A percentile compares a stretch with the other conserved stretches of the same genome.
Conservation (phyloP, 371 early-diverging fungal genomes). For the Lichtheimia ramosa region DNA sequence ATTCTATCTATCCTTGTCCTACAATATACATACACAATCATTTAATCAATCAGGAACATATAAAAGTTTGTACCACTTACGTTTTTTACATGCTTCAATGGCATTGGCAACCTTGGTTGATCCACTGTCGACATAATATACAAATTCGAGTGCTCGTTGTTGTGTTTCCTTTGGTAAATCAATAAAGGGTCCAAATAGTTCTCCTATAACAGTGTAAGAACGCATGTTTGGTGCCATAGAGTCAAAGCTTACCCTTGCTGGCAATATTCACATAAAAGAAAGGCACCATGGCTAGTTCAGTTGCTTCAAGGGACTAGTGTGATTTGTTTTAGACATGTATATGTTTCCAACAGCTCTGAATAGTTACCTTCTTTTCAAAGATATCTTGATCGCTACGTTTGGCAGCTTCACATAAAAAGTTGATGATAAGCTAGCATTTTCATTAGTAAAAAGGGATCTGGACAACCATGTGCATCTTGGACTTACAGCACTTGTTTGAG, state of each 20-base stretch:
- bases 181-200: slow-evolving; percentile 49
- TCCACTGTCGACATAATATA: slow-evolving; percentile 36
- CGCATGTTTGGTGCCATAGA: not conserved
- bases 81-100: slow-evolving; percentile 19
- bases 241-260: slow-evolving; percentile 19
- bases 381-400: slow-evolving; percentile 30
- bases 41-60: not conserved
- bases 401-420: slow-evolving; percentile 34
- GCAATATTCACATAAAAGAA: slow-evolving; percentile 50
- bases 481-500: slow-evolving; percentile 49
- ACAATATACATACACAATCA: too few species aligned
- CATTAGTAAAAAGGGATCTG: not conserved
- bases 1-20: too few species aligned
- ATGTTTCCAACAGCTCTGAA: not conserved
- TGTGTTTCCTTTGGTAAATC: slow-evolving; percentile 44
- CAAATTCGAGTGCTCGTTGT: slow-evolving; percentile 52
- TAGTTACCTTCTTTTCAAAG: slow-evolving; percentile 23
- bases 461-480: slow-evolving; percentile 7
- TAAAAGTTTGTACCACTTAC: slow-evolving; percentile 1
- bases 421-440: slow-evolving; percentile 20
- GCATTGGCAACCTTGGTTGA: slow-evolving; percentile 29
- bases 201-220: slow-evolving; percentile 12
- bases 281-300: slow-evolving; percentile 42
- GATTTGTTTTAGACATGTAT: not conserved
- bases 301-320: slow-evolving; percentile 28